These are phyloP conservation scores for Aulographum hederae DNA, from an alignment of 2,329 filamentous ascomycete genomes.

Conservation along the genomic window DNA sequence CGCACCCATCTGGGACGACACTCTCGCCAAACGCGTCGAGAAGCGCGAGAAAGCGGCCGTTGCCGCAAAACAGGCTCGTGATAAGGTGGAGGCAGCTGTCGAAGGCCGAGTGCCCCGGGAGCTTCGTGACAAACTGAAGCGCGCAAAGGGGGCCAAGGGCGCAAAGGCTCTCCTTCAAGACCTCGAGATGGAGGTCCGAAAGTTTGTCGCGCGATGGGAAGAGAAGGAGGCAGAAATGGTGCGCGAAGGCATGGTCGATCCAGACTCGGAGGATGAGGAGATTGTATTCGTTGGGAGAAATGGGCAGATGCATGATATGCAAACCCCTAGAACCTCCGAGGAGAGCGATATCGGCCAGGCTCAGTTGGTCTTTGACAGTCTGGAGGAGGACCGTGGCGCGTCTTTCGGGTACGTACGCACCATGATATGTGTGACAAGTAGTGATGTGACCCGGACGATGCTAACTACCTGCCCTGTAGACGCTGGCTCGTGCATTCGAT, in stretches of 20 bases:
- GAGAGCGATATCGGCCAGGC: conserved; percentile 36
- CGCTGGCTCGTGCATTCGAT: conserved; percentile 90
- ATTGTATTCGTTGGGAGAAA: conserved; percentile 74
- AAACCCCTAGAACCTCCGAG: conserved; percentile 26
- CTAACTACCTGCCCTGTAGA: conserved; percentile 22
- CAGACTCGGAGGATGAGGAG: conserved; percentile 55
- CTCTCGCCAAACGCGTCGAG: conserved; percentile 27
- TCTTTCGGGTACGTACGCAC: conserved; percentile 54
- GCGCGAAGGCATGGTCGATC: conserved; percentile 22
- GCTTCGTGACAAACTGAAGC: conserved; percentile 6
- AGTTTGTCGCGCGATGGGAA: conserved; percentile 49
- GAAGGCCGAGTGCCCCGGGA: conserved; percentile 4
- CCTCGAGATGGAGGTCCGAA: conserved; percentile 67
- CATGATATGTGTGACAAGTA: not conserved
- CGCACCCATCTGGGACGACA: conserved; percentile 65
- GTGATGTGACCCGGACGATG: not conserved
- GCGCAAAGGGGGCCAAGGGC: conserved; percentile 57
- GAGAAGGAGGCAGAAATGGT: conserved; percentile 28
- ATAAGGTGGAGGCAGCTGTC: not conserved
- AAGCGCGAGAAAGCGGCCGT: conserved; percentile 11
- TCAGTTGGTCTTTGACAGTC: conserved; percentile 64
- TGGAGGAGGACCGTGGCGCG: conserved; percentile 56
- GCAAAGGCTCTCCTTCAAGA: conserved; percentile 66
- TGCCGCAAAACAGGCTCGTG: not conserved
- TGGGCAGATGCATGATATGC: conserved; percentile 42